Evolutionary conservation across 495 filamentous ascomycete species (phyloP), one percentile per base, ranked within the genome.

Genomic region (Daldinia concentrica): DNA sequence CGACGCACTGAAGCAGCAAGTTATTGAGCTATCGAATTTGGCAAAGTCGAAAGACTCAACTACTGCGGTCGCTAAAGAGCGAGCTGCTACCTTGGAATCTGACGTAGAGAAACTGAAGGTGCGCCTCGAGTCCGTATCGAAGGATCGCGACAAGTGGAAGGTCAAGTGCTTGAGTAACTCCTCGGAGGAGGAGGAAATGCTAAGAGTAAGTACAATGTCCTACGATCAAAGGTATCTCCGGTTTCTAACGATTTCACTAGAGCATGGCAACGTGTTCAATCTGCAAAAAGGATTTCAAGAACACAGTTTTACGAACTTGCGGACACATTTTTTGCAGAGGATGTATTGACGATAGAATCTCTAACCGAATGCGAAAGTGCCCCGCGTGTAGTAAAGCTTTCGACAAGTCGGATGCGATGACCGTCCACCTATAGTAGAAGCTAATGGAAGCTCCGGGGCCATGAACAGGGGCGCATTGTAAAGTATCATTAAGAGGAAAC

Each of bases 291-390:
- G 92, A 94, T 61, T 95, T 97, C 85, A 98, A 98, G 81, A 92
- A 98, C 77, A 97, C 94, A 1, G 90, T 90, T 17, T 86, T 99
- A 72, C 94, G 93, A 77, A 93, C 91, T 14, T 99, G 95, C 78
- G 95, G 95, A n/a, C 95, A 99, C 80, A 89, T 97, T 22, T 97
- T 98, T 79, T 99, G 95, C 87, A 89, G 87, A 72, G 86, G 89
- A 27, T 99, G 95, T 76, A 90, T 97, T 27, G 92, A 97, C 59
- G 90, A 94, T 74, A 90, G 94, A 57, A 88, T 97, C 58, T 84
- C 86, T 8, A 95, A 94, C 65, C 92, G 95, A 36, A 94, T 92
- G 77, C 88, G 95, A 64, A 98, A 98, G 80, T 99, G 95, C 75
- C 95, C 95, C 5, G 94, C 90, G 73, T 99, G 95, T 83, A 91